phyloP scores from a whole-genome alignment of 306 rosid species.

The Prunus mongolica region DNA sequence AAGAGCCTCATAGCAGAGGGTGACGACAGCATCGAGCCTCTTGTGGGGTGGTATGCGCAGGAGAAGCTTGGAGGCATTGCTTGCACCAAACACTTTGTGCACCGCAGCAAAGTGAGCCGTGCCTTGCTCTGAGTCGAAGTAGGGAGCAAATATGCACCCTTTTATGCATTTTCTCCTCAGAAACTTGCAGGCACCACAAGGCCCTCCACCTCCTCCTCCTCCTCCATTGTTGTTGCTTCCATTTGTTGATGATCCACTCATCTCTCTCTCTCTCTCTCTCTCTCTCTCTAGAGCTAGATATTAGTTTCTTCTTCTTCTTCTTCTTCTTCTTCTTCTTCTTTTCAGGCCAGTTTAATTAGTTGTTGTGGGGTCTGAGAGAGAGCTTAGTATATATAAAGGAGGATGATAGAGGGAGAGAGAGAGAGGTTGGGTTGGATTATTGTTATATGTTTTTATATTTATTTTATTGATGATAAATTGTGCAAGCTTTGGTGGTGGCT shows the following conservation, averaged over 20 bases:
- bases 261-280: conserved; percentile 1
- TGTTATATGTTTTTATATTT: conserved; percentile 7
- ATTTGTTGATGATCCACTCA: conserved; percentile 23
- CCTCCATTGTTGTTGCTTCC: conserved; percentile 24
- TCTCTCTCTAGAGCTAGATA: background rate
- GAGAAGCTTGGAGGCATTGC: conserved; percentile 90
- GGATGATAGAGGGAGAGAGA: background rate
- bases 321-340: conserved; percentile 16
- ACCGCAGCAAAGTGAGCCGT: conserved; percentile 87
- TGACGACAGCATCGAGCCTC: conserved; percentile 71
- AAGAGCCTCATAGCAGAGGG: conserved; percentile 82
- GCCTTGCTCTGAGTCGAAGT: conserved; percentile 81
- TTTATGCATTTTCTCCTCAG: conserved; percentile 73
- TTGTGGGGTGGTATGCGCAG: conserved; percentile 51
- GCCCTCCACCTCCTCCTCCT: conserved; percentile 39
- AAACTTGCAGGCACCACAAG: conserved; percentile 96
- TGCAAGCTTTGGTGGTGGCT: conserved; percentile 32
- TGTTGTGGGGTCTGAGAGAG: conserved; percentile 30
- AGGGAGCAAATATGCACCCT: conserved; percentile 88
- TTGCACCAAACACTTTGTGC: conserved; percentile 94
- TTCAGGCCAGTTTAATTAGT: conserved; percentile 6
- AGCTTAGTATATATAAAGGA: background rate
- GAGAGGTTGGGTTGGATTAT: background rate
- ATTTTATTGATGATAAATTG: conserved; percentile 14
- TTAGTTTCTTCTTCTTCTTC: conserved; percentile 14